Evolutionary conservation across 345 rosid species (phyloP).

Genomic region (Odontarrhena argentea): DNA sequence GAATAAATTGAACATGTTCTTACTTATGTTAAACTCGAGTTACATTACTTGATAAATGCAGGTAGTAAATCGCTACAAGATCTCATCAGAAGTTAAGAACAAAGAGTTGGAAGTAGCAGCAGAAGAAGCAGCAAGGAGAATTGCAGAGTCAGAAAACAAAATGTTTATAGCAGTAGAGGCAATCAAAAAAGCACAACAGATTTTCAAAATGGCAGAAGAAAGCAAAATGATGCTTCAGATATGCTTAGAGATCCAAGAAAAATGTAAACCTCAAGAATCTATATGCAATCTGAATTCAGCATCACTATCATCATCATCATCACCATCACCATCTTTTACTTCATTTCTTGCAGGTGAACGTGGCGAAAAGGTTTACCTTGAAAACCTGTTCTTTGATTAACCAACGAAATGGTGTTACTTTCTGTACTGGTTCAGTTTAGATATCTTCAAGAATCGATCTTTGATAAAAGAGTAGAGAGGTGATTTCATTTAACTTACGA

Average conservation of each 20-base stretch:
- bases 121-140: conserved; percentile 62
- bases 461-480: not conserved
- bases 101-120: conserved; percentile 71
- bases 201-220: conserved; percentile 53
- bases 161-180: conserved; percentile 18
- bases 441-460: not conserved
- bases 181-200: conserved; percentile 53
- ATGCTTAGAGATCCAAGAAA: conserved; percentile 11
- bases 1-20: too few species aligned
- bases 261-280: conserved; percentile 20
- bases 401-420: too few species aligned
- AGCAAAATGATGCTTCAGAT: conserved; percentile 18
- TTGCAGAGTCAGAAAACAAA: conserved; percentile 48
- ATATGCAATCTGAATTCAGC: not conserved
- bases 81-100: conserved; percentile 68
- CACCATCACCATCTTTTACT: conserved; percentile 9
- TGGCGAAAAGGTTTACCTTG: not conserved
- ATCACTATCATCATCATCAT: not conserved
- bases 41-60: conserved; percentile 32
- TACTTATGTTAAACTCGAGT: too few species aligned
- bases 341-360: conserved; percentile 20
- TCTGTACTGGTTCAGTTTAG: not conserved
- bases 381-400: too few species aligned
- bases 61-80: conserved; percentile 57
- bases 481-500: not conserved